Percentiles rank a stretch among this genome's conserved stretches.
Conservation (phyloP, 2,329 filamentous ascomycete genomes). For the Fusarium cicatricum region DNA sequence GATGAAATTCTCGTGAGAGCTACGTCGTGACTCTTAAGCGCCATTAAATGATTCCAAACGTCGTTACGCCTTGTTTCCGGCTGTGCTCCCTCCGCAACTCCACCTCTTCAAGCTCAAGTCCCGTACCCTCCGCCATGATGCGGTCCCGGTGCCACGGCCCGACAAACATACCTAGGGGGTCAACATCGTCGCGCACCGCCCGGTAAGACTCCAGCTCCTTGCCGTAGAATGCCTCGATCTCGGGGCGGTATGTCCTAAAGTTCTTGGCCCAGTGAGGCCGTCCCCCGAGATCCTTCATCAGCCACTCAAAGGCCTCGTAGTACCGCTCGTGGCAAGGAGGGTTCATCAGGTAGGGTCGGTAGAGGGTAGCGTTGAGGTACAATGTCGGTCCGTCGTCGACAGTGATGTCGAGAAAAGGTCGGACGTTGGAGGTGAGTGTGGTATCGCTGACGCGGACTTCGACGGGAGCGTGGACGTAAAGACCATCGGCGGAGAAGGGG, state of each 20-base stretch:
- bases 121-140: constrained; percentile 56
- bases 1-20: constrained; percentile 5
- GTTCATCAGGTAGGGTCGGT: constrained; percentile 80
- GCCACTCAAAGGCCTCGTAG: constrained; percentile 89
- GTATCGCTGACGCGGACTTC: constrained; percentile 90
- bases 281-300: constrained; percentile 86
- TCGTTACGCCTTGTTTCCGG: constrained; percentile 39
- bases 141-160: constrained; percentile 87
- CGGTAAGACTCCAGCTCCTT: constrained; percentile 72
- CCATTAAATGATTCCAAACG: constrained; percentile 35
- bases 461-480: constrained; percentile 89
- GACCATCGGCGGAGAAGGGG: constrained; percentile 78
- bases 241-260: constrained; percentile 68
- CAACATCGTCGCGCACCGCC: constrained; percentile 71
- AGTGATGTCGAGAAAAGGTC: constrained; percentile 74
- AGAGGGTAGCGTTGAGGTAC: constrained; percentile 90
- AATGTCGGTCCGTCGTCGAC: constrained; percentile 74
- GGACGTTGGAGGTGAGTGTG: constrained; percentile 46
- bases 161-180: constrained; percentile 86
- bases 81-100: constrained; percentile 43
- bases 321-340: constrained; percentile 80
- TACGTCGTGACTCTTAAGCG: constrained; percentile 12
- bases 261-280: constrained; percentile 95
- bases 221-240: constrained; percentile 75
- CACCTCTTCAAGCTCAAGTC: constrained; percentile 49